A percentile compares a stretch with the other conserved stretches of the same genome.
These are phyloP conservation scores for Kwoniella sp. DNA, from an alignment of 768 basidiomycete species.

Conservation along the genomic window DNA sequence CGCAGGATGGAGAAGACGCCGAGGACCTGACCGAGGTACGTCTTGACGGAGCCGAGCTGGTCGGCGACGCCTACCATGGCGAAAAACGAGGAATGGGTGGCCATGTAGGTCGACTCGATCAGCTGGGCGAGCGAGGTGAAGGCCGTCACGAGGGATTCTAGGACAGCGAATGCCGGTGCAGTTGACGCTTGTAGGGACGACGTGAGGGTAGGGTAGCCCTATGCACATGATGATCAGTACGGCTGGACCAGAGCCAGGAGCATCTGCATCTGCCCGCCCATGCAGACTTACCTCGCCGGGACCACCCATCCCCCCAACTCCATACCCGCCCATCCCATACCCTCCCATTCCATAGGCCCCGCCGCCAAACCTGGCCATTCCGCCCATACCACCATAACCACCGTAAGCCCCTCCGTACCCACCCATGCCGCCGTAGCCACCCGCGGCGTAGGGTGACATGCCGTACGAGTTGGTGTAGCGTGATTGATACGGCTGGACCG, in stretches of 20 bases:
- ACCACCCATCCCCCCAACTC: constrained; percentile 56
- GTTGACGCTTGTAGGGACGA: constrained; percentile 86
- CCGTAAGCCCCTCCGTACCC: constrained; percentile 54
- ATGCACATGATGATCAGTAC: neutral
- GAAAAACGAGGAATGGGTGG: constrained; percentile 90
- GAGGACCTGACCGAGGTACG: constrained; percentile 88
- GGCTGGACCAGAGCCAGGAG: neutral
- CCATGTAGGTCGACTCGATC: constrained; percentile 96
- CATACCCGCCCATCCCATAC: constrained; percentile 30
- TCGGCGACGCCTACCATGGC: constrained; percentile 87
- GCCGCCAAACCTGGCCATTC: constrained; percentile 25
- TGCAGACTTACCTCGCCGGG: constrained; percentile 54
- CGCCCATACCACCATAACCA: constrained; percentile 49
- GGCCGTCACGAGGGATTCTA: constrained; percentile 92
- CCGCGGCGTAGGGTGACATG: constrained; percentile 24
- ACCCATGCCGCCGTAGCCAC: constrained; percentile 38
- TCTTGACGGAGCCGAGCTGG: constrained; percentile 84
- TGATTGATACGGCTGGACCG: constrained; percentile 3
- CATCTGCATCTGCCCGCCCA: neutral
- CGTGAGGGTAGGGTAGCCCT: constrained; percentile 65
- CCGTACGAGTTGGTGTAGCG: constrained; percentile 18
- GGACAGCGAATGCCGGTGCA: constrained; percentile 82
- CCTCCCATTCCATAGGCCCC: constrained; percentile 44
- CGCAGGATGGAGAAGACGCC: constrained; percentile 83
- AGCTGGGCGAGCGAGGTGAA: constrained; percentile 93